These are phyloP conservation scores for Passalora sequoiae DNA, from an alignment of 2,329 filamentous ascomycete species.

Conservation along the genomic window DNA sequence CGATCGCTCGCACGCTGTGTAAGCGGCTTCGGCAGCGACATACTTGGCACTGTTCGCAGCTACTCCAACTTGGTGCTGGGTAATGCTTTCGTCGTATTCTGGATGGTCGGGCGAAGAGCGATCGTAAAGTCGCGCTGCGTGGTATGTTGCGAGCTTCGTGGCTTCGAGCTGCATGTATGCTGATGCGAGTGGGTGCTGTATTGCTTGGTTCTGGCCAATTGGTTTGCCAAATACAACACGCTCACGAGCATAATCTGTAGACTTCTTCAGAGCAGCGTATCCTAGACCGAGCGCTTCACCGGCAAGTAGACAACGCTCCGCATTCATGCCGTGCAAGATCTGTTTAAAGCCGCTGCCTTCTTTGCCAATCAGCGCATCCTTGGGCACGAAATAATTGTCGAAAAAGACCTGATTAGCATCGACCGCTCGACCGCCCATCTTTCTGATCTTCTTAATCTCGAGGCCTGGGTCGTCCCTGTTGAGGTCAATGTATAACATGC, in stretches of 20 bases:
- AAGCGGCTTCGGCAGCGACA: conserved; percentile 57
- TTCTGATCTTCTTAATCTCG: conserved; percentile 67
- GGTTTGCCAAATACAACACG: conserved; percentile 52
- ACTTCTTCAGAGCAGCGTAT: conserved; percentile 55
- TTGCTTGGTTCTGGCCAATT: conserved; percentile 57
- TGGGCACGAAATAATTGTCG: conserved; percentile 66
- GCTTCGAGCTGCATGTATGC: conserved; percentile 59
- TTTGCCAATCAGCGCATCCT: conserved; percentile 60
- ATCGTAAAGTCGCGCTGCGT: conserved; percentile 56
- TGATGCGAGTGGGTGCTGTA: conserved; percentile 54
- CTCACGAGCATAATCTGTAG: conserved; percentile 44
- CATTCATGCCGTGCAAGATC: conserved; percentile 47
- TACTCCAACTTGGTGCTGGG: conserved; percentile 47
- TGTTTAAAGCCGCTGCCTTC: conserved; percentile 76
- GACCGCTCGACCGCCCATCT: conserved; percentile 78
- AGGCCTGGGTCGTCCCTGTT: conserved; percentile 55
- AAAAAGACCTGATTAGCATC: conserved; percentile 89
- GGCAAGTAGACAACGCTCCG: conserved; percentile 50
- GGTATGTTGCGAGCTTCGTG: conserved; percentile 57
- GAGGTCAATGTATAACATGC: conserved; percentile 75
- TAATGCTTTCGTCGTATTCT: conserved; percentile 36
- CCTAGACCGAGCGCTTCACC: conserved; percentile 76
- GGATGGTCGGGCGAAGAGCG: conserved; percentile 33
- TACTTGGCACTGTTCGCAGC: conserved; percentile 56
- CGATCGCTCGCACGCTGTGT: conserved; percentile 56